Percentiles rank a stretch among this genome's conserved stretches.
Evolutionary conservation across 1,284 basidiomycete species (phyloP).

Genomic region (Mycena sp.): DNA sequence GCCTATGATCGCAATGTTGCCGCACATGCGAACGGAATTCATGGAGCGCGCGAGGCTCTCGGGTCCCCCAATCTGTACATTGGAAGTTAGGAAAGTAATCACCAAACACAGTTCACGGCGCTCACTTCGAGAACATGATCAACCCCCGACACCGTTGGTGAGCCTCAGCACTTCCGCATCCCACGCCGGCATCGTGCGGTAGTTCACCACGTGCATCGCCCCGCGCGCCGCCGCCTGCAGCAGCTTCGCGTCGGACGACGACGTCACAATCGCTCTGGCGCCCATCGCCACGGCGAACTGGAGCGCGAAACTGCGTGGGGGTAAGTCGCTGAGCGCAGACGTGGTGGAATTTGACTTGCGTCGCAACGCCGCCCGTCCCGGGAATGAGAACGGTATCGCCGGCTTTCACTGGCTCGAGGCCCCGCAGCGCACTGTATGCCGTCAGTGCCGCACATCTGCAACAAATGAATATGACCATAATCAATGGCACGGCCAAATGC

Average conservation of each 20-base stretch:
- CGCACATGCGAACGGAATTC: not conserved
- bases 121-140: constrained; percentile 67
- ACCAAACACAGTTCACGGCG: constrained; percentile 38
- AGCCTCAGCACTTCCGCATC: constrained; percentile 59
- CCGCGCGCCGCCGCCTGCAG: constrained; percentile 55
- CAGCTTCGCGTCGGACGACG: constrained; percentile 69
- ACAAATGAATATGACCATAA: not conserved
- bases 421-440: constrained; percentile 58
- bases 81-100: not conserved
- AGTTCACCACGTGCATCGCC: constrained; percentile 64
- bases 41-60: constrained; percentile 1
- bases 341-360: constrained; percentile 38
- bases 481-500: not conserved
- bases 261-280: constrained; percentile 66
- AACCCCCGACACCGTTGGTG: constrained; percentile 62
- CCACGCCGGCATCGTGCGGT: constrained; percentile 63
- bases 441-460: constrained; percentile 55
- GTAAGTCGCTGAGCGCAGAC: not conserved
- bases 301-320: constrained; percentile 48
- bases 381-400: constrained; percentile 60
- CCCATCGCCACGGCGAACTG: constrained; percentile 67
- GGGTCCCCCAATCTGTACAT: not conserved
- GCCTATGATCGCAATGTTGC: constrained; percentile 9
- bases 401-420: constrained; percentile 52
- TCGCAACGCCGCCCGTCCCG: constrained; percentile 69